A percentile compares a stretch with the other conserved stretches of the same genome.
Conservation (phyloP, 208 protist species). For the Leishmania lainsoni region DNA sequence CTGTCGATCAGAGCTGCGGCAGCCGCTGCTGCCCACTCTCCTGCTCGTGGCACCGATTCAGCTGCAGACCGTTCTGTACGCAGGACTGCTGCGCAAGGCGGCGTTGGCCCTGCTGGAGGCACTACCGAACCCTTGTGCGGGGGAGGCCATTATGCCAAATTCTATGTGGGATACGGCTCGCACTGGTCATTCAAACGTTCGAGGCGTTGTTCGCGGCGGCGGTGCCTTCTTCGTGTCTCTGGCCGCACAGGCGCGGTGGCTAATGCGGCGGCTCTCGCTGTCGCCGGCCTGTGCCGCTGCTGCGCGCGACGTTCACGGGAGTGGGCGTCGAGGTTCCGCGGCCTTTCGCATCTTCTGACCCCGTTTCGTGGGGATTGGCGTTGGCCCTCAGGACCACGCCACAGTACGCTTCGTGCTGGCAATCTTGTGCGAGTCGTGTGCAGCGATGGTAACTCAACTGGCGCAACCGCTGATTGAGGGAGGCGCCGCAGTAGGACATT, state of each 20-base stretch:
- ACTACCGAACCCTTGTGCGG: conserved; percentile 10
- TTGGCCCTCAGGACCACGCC: not conserved
- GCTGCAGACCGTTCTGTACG: conserved; percentile 27
- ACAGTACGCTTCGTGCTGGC: conserved; percentile 35
- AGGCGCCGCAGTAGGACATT: not conserved
- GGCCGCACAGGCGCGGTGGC: conserved; percentile 21
- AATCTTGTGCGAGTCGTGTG: conserved; percentile 36
- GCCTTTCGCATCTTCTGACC: not conserved
- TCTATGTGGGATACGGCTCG: not conserved
- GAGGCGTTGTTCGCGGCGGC: conserved; percentile 46
- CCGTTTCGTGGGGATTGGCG: not conserved
- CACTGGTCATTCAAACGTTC: not conserved
- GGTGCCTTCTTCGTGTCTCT: conserved; percentile 47
- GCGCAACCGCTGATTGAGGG: conserved; percentile 25
- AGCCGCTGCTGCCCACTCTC: conserved; percentile 11
- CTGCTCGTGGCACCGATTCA: conserved; percentile 41
- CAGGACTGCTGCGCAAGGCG: conserved; percentile 33
- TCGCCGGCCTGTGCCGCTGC: not conserved
- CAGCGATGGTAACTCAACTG: conserved; percentile 35
- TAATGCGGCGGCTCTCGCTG: conserved; percentile 6
- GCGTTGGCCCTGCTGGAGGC: conserved; percentile 19
- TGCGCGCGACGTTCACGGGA: not conserved
- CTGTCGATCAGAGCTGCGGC: not conserved
- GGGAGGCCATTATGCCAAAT: not conserved
- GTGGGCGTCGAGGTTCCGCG: not conserved